These are phyloP conservation scores for Dioscorea zingiberensis DNA, from an alignment of 106 monocot species.

Conservation along the genomic window DNA sequence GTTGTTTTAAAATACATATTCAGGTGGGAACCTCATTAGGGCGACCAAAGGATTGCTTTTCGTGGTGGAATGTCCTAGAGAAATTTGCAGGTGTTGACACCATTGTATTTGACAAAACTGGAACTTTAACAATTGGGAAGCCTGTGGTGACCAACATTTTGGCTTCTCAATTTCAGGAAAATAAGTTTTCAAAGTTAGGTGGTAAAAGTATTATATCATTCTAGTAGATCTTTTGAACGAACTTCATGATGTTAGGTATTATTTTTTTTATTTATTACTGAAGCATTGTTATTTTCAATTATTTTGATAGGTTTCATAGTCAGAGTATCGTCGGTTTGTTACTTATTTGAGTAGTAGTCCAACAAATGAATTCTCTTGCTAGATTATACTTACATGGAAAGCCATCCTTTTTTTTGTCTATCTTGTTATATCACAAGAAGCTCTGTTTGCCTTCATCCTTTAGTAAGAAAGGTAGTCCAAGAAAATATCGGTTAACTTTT, in stretches of 20 bases:
- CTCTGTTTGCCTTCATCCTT: too few species aligned
- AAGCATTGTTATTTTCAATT: too few species aligned
- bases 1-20: background rate
- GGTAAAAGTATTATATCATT: constrained; percentile 1
- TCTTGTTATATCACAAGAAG: too few species aligned
- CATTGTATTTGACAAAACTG: constrained; percentile 96
- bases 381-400: too few species aligned
- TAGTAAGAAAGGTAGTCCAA: too few species aligned
- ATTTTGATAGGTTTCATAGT: too few species aligned
- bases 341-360: too few species aligned
- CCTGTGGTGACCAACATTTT: constrained; percentile 76
- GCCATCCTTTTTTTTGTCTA: too few species aligned
- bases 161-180: constrained; percentile 15
- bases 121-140: constrained; percentile 83
- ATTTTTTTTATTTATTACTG: background rate
- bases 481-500: too few species aligned
- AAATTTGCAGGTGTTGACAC: constrained; percentile 90
- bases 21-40: constrained; percentile 99
- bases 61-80: constrained; percentile 92
- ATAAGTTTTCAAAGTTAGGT: constrained; percentile 49
- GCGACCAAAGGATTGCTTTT: constrained; percentile 88
- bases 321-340: too few species aligned
- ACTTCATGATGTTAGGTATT: background rate
- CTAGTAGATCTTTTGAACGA: background rate
- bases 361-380: too few species aligned